phyloP scores from a whole-genome alignment of 441 rosid species.

The Croton laevigatus region DNA sequence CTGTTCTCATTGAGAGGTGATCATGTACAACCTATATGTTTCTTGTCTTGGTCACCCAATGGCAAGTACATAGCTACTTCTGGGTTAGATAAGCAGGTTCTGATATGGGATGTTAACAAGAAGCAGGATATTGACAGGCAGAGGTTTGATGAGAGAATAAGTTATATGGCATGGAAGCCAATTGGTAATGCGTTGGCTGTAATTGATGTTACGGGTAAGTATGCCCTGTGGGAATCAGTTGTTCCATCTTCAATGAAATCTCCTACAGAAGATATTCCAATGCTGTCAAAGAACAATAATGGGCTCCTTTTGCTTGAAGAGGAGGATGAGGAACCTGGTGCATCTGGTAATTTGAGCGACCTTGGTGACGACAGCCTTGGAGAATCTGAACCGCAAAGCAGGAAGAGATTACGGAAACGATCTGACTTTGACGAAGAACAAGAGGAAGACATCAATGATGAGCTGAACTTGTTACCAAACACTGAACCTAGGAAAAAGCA shows the following conservation, averaged over 20 bases:
- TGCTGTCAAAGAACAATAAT: slow-evolving; percentile 55
- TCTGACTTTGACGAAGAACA: slow-evolving; percentile 40
- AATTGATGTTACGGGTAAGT: slow-evolving; percentile 71
- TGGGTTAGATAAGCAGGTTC: slow-evolving; percentile 76
- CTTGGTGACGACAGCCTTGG: slow-evolving; percentile 51
- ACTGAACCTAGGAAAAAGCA: slow-evolving; percentile 38
- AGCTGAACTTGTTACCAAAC: slow-evolving; percentile 37
- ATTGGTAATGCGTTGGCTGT: slow-evolving; percentile 81
- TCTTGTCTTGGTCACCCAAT: slow-evolving; percentile 83
- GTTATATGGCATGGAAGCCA: slow-evolving; percentile 92
- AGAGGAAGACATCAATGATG: slow-evolving; percentile 47
- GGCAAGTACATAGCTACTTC: slow-evolving; percentile 93
- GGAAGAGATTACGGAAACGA: slow-evolving; percentile 67
- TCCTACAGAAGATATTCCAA: slow-evolving; percentile 74
- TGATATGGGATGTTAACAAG: slow-evolving; percentile 84
- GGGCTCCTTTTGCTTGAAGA: slow-evolving; percentile 72
- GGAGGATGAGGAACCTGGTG: slow-evolving; percentile 51
- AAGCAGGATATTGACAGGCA: slow-evolving; percentile 87
- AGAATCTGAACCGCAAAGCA: slow-evolving; percentile 55
- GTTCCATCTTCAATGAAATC: slow-evolving; percentile 90
- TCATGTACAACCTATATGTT: slow-evolving; percentile 68
- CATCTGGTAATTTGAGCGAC: slow-evolving; percentile 66
- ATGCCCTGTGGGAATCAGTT: slow-evolving; percentile 87
- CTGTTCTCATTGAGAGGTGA: slow-evolving; percentile 76
- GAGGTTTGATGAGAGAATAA: slow-evolving; percentile 66